These are phyloP conservation scores for Mortierella sp. DNA, from an alignment of 371 early-diverging fungal species.

Conservation along the genomic window DNA sequence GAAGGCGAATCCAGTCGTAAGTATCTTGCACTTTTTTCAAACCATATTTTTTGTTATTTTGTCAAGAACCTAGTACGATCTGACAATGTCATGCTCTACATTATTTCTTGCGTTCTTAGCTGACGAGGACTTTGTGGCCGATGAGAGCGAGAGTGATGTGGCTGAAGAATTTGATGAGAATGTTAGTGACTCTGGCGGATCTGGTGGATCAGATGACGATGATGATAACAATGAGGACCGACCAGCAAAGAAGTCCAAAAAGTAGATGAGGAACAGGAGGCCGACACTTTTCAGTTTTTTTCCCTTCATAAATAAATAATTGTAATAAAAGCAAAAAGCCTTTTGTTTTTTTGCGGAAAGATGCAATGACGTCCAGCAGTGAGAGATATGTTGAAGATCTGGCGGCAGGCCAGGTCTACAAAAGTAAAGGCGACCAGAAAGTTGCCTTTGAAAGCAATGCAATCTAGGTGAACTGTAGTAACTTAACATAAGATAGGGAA, in stretches of 20 bases:
- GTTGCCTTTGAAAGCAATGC: too few relatives aligned
- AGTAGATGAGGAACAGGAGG: conserved; percentile 6
- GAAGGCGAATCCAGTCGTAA: conserved; percentile 77
- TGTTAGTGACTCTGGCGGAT: conserved; percentile 58
- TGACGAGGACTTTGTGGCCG: conserved; percentile 93
- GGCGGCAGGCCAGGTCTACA: too few relatives aligned
- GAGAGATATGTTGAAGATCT: too few relatives aligned
- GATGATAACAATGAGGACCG: conserved; percentile 42
- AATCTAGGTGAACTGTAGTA: too few relatives aligned
- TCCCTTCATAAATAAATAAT: neutral
- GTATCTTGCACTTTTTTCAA: conserved; percentile 14
- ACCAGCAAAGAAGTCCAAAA: conserved; percentile 44
- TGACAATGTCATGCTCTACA: too few relatives aligned
- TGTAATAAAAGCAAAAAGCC: too few relatives aligned
- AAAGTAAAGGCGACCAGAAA: too few relatives aligned
- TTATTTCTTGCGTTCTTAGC: conserved; percentile 56
- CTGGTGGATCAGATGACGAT: conserved; percentile 53
- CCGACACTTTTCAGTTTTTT: neutral
- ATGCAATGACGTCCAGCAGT: too few relatives aligned
- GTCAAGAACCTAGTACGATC: too few relatives aligned
- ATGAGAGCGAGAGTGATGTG: conserved; percentile 87
- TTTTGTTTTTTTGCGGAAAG: too few relatives aligned
- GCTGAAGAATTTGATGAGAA: conserved; percentile 93
- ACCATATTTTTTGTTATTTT: neutral
- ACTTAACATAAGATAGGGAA: too few relatives aligned